These are phyloP conservation scores for Aspergillus vadensis DNA, from an alignment of 2,329 filamentous ascomycete genomes.

Conservation along the genomic window DNA sequence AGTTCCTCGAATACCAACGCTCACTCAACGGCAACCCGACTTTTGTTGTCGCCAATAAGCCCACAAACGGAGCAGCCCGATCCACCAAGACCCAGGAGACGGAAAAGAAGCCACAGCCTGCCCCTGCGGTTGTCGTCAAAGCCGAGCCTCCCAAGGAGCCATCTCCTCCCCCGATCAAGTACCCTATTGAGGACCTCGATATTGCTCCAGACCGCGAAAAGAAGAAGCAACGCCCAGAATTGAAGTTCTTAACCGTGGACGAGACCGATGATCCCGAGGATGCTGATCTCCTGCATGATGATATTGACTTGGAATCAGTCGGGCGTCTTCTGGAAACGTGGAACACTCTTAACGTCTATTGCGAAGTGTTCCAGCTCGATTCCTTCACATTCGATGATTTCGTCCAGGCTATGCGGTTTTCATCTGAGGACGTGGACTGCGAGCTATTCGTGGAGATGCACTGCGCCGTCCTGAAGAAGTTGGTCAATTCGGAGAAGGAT, in stretches of 20 bases:
- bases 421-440: constrained; percentile 72
- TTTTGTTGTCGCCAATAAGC: constrained; percentile 38
- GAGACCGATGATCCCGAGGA: constrained; percentile 56
- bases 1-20: constrained; percentile 52
- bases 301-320: constrained; percentile 79
- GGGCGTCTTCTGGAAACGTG: constrained; percentile 85
- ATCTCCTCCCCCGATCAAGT: constrained; percentile 78
- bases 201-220: constrained; percentile 67
- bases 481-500: constrained; percentile 74
- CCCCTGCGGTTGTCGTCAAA: constrained; percentile 45
- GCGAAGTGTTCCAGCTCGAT: constrained; percentile 88
- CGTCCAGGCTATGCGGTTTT: constrained; percentile 79
- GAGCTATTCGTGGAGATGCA: constrained; percentile 89
- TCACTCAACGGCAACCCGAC: constrained; percentile 48
- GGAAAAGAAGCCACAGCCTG: constrained; percentile 37
- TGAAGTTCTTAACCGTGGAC: constrained; percentile 76
- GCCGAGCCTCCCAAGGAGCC: constrained; percentile 58
- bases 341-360: constrained; percentile 98
- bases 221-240: constrained; percentile 66
- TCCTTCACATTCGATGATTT: constrained; percentile 99
- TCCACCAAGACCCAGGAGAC: constrained; percentile 34
- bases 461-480: constrained; percentile 83
- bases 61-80: constrained; percentile 31
- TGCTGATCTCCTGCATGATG: constrained; percentile 45
- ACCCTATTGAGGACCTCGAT: constrained; percentile 92